Evolutionary conservation across 139 green algal genomes (phyloP), one percentile per base, ranked within the genome.

Genomic region (Micractinium conductrix): DNA sequence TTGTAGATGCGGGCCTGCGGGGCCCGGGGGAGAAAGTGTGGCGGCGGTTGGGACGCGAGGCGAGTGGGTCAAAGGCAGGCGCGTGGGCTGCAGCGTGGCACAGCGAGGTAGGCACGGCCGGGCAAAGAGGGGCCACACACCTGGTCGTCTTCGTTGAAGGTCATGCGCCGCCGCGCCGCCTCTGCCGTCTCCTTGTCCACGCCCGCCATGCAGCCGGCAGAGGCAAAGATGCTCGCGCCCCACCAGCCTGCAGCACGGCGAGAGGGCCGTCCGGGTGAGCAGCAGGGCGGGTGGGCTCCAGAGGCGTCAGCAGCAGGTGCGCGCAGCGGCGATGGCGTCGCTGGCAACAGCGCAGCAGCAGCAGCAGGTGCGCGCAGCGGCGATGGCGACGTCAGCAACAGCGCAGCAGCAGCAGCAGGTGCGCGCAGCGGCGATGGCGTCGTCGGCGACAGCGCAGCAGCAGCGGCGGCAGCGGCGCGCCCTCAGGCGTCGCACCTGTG

Each of bases 121-220:
- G 26, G 53, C 53, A 62, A 19, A 62, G 53, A 19, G 53, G 24
- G 53, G 19, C 53, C 53, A 19, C 53, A 19, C 48, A 82, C 85
- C 87, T 95, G 92, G 44, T 93, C 86, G 53, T 91, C 93, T 81
- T 97, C 94, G 33, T 90, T 88, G 73, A 97, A 97, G 17, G 62
- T 84, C 40, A 84, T 73, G 38, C 89, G 82, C 80, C 87, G 42
- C 48, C 74, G 68, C 45, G 69, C 45, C 35, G 48, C 53, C 37
- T 53, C 67, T 35, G 83, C 70, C 42, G 82, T 60, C 33, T 90
- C 87, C 60, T 92, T 65, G 4, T 93, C 88, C 50, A 94, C 24
- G 1, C 89, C 90, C 71, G 91, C 93, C 81, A 97, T 53, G 28
- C 87, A 87, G 4, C 92, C 94, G 0, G 86, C 91, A 33, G 87